Conservation (phyloP, 306 rosid species). For the Lagenaria siceraria region DNA sequence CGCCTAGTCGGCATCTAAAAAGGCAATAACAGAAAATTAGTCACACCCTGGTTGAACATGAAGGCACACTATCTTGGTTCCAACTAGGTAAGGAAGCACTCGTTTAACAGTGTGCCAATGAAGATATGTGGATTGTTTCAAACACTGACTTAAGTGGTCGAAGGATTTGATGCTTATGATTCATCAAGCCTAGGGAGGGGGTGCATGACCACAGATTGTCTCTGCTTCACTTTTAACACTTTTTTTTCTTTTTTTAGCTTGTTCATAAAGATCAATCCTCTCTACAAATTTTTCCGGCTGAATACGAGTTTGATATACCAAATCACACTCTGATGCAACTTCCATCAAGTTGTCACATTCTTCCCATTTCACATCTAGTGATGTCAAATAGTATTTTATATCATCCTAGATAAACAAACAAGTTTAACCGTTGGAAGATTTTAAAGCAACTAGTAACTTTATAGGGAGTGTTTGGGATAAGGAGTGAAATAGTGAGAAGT, state of each 20-base stretch:
- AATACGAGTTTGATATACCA: slow-evolving; percentile 86
- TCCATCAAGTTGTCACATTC: slow-evolving; percentile 72
- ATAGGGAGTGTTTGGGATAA: too few species aligned
- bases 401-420: slow-evolving; percentile 46
- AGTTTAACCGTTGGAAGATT: neutral
- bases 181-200: slow-evolving; percentile 80
- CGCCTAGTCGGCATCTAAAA: too few species aligned
- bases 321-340: slow-evolving; percentile 72
- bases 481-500: too few species aligned
- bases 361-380: slow-evolving; percentile 66
- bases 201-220: slow-evolving; percentile 76
- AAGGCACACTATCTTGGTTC: too few species aligned
- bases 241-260: slow-evolving; percentile 64
- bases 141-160: too few species aligned
- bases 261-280: slow-evolving; percentile 62
- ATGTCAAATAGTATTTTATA: slow-evolving; percentile 62
- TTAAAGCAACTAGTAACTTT: neutral
- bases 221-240: slow-evolving; percentile 56
- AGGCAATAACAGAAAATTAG: too few species aligned
- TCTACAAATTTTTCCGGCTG: slow-evolving; percentile 76
- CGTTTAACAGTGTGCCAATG: too few species aligned
- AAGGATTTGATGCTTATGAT: neutral
- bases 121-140: too few species aligned
- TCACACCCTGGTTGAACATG: too few species aligned
- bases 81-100: too few species aligned